Evolutionary conservation across 2,329 filamentous ascomycete species (phyloP), one percentile per base, ranked within the genome.

Genomic region (Cladorrhinum sp.): DNA sequence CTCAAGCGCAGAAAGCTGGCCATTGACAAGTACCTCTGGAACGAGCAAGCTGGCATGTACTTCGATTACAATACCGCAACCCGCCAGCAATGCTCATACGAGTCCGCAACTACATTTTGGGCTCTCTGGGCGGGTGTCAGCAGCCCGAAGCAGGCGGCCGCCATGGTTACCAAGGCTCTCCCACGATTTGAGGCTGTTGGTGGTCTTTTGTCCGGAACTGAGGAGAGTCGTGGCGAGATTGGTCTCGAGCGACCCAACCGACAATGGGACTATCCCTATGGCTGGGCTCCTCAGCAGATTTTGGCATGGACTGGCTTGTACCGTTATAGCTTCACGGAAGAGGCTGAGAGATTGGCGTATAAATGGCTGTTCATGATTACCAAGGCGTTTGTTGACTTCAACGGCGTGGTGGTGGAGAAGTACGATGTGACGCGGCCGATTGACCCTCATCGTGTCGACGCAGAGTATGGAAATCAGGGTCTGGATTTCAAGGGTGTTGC

Each of bases 301-400:
- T 85, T 99, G 48, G 94, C 95, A 0, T 99, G 95, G 95, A 93
- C 91, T 1, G 95, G 93, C 2, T 80, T 99, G 62, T 84, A 92
- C 70, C 88, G 93, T 18, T 99, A 98, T 72, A 92, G 93, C 58
- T 98, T 96, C 73, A 87, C 89, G 26, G 90, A 94, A 23, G 93
- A 97, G 64, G 92, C 92, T 1, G 90, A 96, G 77, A 83, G 92
- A 33, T 77, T 99, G 65, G 90, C 92, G 0, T 99, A 99, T 77
- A 92, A 95, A 75, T 99, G 95, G 95, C 79, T 97, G 57, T 96
- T 93, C 74, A 98, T 98, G 94, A 92, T 97, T 70, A 97, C 92
- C 61, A 97, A 96, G 77, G 93, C 95, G 0, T 98, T 98, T 77
- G 93, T 97, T 63, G 94, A 99, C 74, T 98, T 94, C 81, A 98